Evolutionary conservation across 768 basidiomycete genomes (phyloP), one percentile per base, ranked within the genome.

Genomic region (Tephrocybe sp.): DNA sequence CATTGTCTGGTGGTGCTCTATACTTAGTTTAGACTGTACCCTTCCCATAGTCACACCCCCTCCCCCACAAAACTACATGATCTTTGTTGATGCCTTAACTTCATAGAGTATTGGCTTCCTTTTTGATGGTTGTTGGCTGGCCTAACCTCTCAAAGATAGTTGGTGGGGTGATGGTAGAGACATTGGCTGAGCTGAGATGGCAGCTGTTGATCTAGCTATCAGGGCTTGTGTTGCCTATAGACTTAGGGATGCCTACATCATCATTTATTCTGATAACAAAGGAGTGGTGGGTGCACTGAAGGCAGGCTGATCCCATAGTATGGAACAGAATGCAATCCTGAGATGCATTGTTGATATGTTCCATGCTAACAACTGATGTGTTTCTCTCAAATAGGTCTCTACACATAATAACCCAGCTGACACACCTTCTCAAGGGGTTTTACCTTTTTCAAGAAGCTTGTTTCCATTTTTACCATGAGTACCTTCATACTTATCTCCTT

Each of bases 21-120:
- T 33, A 1, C 50, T 67, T n/a, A n/a, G n/a, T n/a, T n/a, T n/a
- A n/a, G n/a, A n/a, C n/a, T n/a, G n/a, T n/a, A n/a, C n/a, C n/a
- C n/a, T 2, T 42, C 44, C 5, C 18, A 45, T 64, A 11, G 17
- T 43, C 0, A 36, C 45, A 8, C 62, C 62, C 6, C 63, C 56
- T 1, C 50, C 54, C 3, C 48, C 58, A 2, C 36, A 41, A 1
- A 17, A 51, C 2, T 28, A 59, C 0, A 49, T 52, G 1, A 53
- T 68, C 23, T 73, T 61, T 50, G 69, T 74, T 0, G 71, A 74
- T 48, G 70, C 73, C 0, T 73, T 69, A 1, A 71, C 71, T 15
- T 15, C 24, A 2, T 51, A 53, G 52, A 47, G 55, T 20, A 51
- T 58, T 5, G 45, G 57, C 3, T 1, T 56, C 11, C 24, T 57